These are phyloP conservation scores for Solanum boliviense DNA, from an alignment of 257 asterid species.

Conservation along the genomic window DNA sequence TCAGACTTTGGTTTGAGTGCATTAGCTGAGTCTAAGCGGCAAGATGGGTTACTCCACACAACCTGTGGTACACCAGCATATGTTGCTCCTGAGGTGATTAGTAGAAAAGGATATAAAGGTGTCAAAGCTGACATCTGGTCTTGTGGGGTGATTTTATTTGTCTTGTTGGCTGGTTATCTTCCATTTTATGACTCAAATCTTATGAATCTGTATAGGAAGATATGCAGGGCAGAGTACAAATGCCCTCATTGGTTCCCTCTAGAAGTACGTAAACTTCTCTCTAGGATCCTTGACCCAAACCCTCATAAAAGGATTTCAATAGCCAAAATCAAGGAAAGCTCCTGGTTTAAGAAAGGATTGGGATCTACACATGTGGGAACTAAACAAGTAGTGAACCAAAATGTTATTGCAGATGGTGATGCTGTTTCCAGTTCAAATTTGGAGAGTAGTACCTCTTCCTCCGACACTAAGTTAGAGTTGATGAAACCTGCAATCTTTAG, in stretches of 20 bases:
- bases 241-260: constrained; percentile 60
- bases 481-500: constrained; percentile 31
- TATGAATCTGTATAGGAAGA: constrained; percentile 59
- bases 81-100: constrained; percentile 70
- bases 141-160: constrained; percentile 66
- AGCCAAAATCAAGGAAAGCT: constrained; percentile 38
- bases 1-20: constrained; percentile 83
- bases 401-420: constrained; percentile 5
- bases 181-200: constrained; percentile 57
- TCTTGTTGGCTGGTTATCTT: constrained; percentile 57
- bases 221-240: constrained; percentile 36
- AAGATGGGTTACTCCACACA: constrained; percentile 75
- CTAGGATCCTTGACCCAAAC: constrained; percentile 62
- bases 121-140: constrained; percentile 75
- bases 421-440: neutral
- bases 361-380: neutral
- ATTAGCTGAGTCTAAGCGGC: constrained; percentile 30
- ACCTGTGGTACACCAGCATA: constrained; percentile 84
- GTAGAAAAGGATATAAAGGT: constrained; percentile 60
- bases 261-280: constrained; percentile 37
- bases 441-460: neutral
- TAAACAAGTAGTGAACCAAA: constrained; percentile 7
- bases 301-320: constrained; percentile 49
- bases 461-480: constrained; percentile 12
- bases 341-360: constrained; percentile 59